A percentile compares a stretch with the other conserved stretches of the same genome.
These are phyloP conservation scores for Calycina marina DNA, from an alignment of 2,329 filamentous ascomycete species.

Conservation along the genomic window DNA sequence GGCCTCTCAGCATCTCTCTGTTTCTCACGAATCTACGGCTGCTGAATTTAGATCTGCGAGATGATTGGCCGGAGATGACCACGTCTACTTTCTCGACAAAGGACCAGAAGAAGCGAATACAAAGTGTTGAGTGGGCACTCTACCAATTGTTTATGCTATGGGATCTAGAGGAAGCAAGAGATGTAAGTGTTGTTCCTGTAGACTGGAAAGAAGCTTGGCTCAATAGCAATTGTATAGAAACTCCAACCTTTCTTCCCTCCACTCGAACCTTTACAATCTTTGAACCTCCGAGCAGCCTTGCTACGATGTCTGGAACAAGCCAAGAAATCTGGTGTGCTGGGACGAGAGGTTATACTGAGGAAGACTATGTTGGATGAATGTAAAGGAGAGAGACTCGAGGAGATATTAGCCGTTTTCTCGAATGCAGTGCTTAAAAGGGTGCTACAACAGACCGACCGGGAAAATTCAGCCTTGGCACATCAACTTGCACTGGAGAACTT, in stretches of 20 bases:
- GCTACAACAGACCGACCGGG: slow-evolving; percentile 30
- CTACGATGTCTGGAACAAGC: slow-evolving; percentile 68
- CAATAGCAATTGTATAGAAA: slow-evolving; percentile 51
- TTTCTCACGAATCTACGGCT: slow-evolving; percentile 77
- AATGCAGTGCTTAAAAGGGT: slow-evolving; percentile 64
- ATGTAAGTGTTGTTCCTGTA: slow-evolving; percentile 45
- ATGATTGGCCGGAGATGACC: slow-evolving; percentile 71
- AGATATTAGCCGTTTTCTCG: slow-evolving; percentile 73
- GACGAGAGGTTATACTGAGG: slow-evolving; percentile 64
- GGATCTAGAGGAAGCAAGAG: slow-evolving; percentile 61
- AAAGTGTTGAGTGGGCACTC: slow-evolving; percentile 79
- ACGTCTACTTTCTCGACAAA: slow-evolving; percentile 53
- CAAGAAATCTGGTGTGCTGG: slow-evolving; percentile 76
- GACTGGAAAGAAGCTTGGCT: too few relatives aligned
- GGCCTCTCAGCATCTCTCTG: slow-evolving; percentile 40
- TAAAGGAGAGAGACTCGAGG: slow-evolving; percentile 78
- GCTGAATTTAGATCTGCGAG: slow-evolving; percentile 59
- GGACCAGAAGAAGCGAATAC: slow-evolving; percentile 68
- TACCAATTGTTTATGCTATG: slow-evolving; percentile 75
- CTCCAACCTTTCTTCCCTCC: slow-evolving; percentile 84
- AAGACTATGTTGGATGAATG: slow-evolving; percentile 98
- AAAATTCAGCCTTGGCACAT: slow-evolving; percentile 34
- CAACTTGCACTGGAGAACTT: slow-evolving; percentile 42
- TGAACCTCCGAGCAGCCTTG: slow-evolving; percentile 75
- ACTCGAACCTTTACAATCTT: slow-evolving; percentile 74